Conservation (phyloP, 202 grass and related monocot species). For the Bolboschoenoplectus hybrid region DNA sequence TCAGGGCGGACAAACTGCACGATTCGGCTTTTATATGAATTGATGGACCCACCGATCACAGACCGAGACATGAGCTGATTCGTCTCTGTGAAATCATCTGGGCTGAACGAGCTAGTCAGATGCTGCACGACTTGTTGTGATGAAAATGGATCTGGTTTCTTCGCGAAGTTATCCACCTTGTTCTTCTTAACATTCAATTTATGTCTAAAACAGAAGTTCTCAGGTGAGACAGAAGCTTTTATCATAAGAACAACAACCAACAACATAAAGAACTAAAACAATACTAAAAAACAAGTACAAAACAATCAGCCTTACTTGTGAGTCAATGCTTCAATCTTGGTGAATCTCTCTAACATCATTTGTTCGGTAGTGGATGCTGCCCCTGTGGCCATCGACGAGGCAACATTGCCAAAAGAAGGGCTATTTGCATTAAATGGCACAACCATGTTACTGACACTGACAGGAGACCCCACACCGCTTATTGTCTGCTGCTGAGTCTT, state of each 20-base stretch:
- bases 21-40: slow-evolving; percentile 70
- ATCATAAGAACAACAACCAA: slow-evolving; percentile 1
- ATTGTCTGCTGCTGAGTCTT: slow-evolving; percentile 63
- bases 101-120: slow-evolving; percentile 56
- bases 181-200: slow-evolving; percentile 70
- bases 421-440: slow-evolving; percentile 61
- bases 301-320: slow-evolving; percentile 55
- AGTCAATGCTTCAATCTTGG: slow-evolving; percentile 64
- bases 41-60: slow-evolving; percentile 67
- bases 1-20: slow-evolving; percentile 57
- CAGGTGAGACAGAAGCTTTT: slow-evolving; percentile 15
- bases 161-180: slow-evolving; percentile 63
- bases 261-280: slow-evolving; percentile 19
- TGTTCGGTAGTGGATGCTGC: slow-evolving; percentile 64
- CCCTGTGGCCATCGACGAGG: slow-evolving; percentile 25
- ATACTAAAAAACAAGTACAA: slow-evolving; percentile 9
- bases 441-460: slow-evolving; percentile 88
- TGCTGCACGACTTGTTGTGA: slow-evolving; percentile 38
- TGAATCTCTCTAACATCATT: slow-evolving; percentile 74
- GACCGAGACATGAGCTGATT: slow-evolving; percentile 71
- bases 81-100: slow-evolving; percentile 69
- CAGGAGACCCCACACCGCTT: slow-evolving; percentile 82
- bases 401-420: slow-evolving; percentile 58
- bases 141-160: slow-evolving; percentile 47
- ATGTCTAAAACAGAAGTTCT: slow-evolving; percentile 56